A percentile compares a stretch with the other conserved stretches of the same genome.
These are phyloP conservation scores for Aeschynomene evenia DNA, from an alignment of 306 rosid species.

Conservation along the genomic window DNA sequence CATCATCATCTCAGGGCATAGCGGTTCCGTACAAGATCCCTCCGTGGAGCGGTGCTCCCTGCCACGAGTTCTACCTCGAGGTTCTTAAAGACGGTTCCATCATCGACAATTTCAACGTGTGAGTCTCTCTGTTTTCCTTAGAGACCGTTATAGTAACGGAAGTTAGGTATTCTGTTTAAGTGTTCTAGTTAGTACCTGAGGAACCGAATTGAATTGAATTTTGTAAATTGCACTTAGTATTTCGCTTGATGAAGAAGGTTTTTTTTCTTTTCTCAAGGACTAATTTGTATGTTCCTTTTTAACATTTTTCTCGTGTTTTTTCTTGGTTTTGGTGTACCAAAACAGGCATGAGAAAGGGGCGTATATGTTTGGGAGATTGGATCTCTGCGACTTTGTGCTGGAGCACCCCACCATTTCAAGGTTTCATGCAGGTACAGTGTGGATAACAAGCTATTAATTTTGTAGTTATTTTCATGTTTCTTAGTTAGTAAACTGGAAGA, in stretches of 20 bases:
- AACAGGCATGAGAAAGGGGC: constrained; percentile 79
- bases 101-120: constrained; percentile 57
- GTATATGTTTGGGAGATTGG: constrained; percentile 91
- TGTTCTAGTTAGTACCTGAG: neutral
- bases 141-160: neutral
- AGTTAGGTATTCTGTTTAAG: neutral
- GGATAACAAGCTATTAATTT: neutral
- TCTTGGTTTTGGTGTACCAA: neutral
- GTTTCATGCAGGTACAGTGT: constrained; percentile 75
- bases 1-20: constrained; percentile 34
- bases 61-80: constrained; percentile 75
- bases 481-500: neutral
- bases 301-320: neutral
- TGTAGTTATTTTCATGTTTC: neutral
- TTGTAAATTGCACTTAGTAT: neutral
- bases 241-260: neutral
- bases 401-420: constrained; percentile 89
- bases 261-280: too few relatives aligned
- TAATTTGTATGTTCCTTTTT: neutral
- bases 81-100: constrained; percentile 85
- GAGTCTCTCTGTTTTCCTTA: neutral
- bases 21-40: constrained; percentile 77
- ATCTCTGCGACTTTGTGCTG: constrained; percentile 82
- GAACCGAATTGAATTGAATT: neutral
- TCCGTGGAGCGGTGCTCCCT: constrained; percentile 74